Evolutionary conservation across 208 protist species (phyloP).

Genomic region (Leishmania braziliensis): DNA sequence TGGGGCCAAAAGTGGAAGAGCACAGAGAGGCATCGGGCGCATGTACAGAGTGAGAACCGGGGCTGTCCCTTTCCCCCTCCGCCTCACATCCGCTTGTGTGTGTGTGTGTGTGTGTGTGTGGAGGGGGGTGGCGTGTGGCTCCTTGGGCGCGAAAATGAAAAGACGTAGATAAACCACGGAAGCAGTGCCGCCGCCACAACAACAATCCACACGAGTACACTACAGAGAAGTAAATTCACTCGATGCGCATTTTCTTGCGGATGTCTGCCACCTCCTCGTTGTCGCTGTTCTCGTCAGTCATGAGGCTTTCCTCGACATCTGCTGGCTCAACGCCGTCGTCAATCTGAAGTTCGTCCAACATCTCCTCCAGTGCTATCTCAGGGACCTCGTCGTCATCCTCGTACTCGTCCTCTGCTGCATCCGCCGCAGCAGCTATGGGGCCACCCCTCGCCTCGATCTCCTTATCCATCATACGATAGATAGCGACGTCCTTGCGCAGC

Average conservation of each 20-base stretch:
- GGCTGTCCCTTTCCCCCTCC: neutral
- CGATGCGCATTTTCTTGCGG: slow-evolving; percentile 37
- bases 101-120: neutral
- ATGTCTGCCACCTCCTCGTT: slow-evolving; percentile 31
- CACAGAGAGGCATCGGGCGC: neutral
- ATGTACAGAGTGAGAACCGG: neutral
- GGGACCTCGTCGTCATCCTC: slow-evolving; percentile 71
- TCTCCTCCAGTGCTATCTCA: slow-evolving; percentile 74
- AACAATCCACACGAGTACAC: neutral
- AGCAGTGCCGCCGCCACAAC: neutral
- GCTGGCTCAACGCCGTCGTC: slow-evolving; percentile 45
- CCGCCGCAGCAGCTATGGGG: neutral
- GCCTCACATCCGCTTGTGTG: neutral
- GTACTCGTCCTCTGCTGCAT: slow-evolving; percentile 27
- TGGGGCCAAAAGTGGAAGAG: neutral
- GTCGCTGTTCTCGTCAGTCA: slow-evolving; percentile 22
- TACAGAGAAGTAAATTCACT: slow-evolving; percentile 5
- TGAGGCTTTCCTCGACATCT: slow-evolving; percentile 6
- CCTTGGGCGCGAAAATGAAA: neutral
- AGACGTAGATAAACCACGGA: neutral
- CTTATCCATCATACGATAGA: slow-evolving; percentile 72
- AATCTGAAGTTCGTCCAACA: slow-evolving; percentile 86
- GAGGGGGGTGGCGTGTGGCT: neutral
- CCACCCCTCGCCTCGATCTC: slow-evolving; percentile 46
- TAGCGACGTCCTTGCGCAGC: slow-evolving; percentile 79